A percentile compares a stretch with the other conserved stretches of the same genome.
These are phyloP conservation scores for Ustanciosporium gigantosporum DNA, from an alignment of 1,284 basidiomycete species.

Conservation along the genomic window DNA sequence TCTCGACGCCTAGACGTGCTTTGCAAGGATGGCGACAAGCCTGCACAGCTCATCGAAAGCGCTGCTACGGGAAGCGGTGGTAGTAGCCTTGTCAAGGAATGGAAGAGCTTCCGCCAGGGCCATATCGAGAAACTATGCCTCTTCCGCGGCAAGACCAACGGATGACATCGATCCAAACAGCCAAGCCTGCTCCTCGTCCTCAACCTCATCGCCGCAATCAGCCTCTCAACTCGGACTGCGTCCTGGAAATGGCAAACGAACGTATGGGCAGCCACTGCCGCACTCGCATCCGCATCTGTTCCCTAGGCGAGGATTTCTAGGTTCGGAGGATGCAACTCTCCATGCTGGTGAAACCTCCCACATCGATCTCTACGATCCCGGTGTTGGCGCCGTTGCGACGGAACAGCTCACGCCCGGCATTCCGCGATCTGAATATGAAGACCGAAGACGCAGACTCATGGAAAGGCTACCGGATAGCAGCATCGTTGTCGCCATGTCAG, in stretches of 20 bases:
- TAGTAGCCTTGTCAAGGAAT: too few species aligned
- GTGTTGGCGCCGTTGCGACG: constrained; percentile 34
- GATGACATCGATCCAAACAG: constrained; percentile 15
- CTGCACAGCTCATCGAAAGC: too few species aligned
- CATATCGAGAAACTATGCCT: constrained; percentile 15
- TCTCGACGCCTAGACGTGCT: too few species aligned
- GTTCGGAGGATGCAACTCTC: constrained; percentile 32
- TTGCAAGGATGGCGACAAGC: too few species aligned
- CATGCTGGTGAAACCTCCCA: constrained; percentile 9
- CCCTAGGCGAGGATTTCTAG: constrained; percentile 58
- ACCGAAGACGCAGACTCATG: constrained; percentile 75
- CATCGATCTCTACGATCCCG: constrained; percentile 10
- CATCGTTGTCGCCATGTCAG: constrained; percentile 78
- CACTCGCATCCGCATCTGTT: constrained; percentile 78
- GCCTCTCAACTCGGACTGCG: not conserved
- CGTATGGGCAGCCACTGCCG: constrained; percentile 73
- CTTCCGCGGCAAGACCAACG: constrained; percentile 30
- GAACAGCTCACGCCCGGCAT: constrained; percentile 84
- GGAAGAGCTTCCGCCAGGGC: too few species aligned
- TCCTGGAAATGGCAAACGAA: constrained; percentile 1
- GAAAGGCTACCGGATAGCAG: constrained; percentile 75
- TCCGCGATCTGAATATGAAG: constrained; percentile 77
- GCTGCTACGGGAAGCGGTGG: too few species aligned
- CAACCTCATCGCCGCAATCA: not conserved
- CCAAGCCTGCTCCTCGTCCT: constrained; percentile 1